phyloP scores from a whole-genome alignment of 768 basidiomycete species.

The Paxillus involutus region DNA sequence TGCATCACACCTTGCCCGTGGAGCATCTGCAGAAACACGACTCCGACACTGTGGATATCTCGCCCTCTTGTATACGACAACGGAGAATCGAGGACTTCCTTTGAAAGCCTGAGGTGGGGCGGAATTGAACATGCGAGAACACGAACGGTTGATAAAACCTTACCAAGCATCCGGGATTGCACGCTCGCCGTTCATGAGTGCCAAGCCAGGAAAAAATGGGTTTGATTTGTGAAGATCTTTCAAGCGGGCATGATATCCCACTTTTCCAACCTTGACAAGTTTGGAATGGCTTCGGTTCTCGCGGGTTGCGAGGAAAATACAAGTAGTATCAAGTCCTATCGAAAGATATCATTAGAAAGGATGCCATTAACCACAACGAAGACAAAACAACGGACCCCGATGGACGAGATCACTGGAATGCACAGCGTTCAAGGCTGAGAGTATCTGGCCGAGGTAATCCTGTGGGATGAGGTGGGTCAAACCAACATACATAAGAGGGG shows the following conservation, averaged over 20 bases:
- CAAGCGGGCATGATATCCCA: constrained; percentile 68
- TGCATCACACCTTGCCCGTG: constrained; percentile 68
- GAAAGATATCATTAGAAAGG: constrained; percentile 1
- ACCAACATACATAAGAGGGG: not conserved
- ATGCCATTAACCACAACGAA: not conserved
- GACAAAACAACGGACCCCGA: constrained; percentile 45
- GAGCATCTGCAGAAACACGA: constrained; percentile 84
- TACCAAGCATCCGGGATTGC: constrained; percentile 32
- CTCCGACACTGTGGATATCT: constrained; percentile 81
- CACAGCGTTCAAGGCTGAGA: constrained; percentile 66
- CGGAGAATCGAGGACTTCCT: constrained; percentile 77
- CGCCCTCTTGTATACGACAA: constrained; percentile 74
- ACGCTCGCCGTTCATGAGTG: constrained; percentile 14
- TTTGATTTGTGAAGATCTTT: constrained; percentile 86
- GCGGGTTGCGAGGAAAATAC: constrained; percentile 60
- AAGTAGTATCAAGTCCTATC: constrained; percentile 56
- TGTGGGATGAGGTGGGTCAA: constrained; percentile 25
- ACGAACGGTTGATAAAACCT: not conserved
- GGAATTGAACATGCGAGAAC: not conserved
- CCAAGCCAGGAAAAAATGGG: constrained; percentile 49
- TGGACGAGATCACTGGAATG: constrained; percentile 70
- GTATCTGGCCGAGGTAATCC: constrained; percentile 76
- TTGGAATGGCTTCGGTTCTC: constrained; percentile 55
- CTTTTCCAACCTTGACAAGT: constrained; percentile 71
- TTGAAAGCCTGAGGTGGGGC: constrained; percentile 55